A percentile compares a stretch with the other conserved stretches of the same genome.
phyloP scores from a whole-genome alignment of 495 filamentous ascomycete genomes.

The Penicillium manginii region DNA sequence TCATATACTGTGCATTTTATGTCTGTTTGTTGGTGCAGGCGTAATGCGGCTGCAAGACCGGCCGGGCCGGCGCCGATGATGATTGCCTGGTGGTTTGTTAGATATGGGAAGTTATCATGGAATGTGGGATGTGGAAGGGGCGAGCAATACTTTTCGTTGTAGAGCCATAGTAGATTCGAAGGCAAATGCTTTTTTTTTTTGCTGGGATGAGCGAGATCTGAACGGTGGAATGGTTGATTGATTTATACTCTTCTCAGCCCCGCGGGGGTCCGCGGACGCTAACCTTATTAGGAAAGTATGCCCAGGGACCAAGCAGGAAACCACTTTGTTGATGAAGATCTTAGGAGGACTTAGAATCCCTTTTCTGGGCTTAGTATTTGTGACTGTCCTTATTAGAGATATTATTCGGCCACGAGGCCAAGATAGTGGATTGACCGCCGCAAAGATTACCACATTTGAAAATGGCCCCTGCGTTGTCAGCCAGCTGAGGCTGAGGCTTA shows the following conservation, averaged over 20 bases:
- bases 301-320: not conserved
- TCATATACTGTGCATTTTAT: slow-evolving; percentile 37
- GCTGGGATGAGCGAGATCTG: not conserved
- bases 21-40: slow-evolving; percentile 31
- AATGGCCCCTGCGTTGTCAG: not conserved
- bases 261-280: slow-evolving; percentile 4
- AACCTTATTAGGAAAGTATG: not conserved
- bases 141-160: slow-evolving; percentile 14
- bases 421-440: not conserved
- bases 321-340: not conserved
- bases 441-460: not conserved
- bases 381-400: too few relatives aligned
- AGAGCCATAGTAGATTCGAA: slow-evolving; percentile 9
- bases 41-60: slow-evolving; percentile 35
- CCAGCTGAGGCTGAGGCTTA: not conserved
- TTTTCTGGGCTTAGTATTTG: too few relatives aligned
- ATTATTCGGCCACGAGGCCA: too few relatives aligned
- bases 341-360: too few relatives aligned
- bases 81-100: slow-evolving; percentile 31
- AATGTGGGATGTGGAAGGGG: not conserved
- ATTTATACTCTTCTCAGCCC: not conserved
- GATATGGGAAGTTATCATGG: not conserved
- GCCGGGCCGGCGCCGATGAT: slow-evolving; percentile 61
- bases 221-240: not conserved
- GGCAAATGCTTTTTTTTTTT: not conserved